phyloP scores from a whole-genome alignment of 192 early-diverging fungal species.

The Coemansia javaensis region DNA sequence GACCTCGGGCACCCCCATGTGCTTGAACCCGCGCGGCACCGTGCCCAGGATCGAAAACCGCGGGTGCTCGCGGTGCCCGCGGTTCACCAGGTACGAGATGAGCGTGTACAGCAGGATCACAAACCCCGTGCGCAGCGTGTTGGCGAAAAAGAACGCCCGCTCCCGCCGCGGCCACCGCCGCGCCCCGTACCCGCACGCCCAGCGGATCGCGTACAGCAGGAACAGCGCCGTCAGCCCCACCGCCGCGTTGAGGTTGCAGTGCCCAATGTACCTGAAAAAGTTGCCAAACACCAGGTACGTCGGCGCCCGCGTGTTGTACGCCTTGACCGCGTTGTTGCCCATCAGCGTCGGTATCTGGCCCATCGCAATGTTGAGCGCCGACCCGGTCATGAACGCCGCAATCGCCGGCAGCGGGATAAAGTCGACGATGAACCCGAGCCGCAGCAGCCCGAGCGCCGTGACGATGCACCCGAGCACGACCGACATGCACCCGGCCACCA shows the following conservation, averaged over 20 bases:
- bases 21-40: slow-evolving; percentile 70
- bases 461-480: slow-evolving; percentile 71
- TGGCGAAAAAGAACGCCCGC: slow-evolving; percentile 58
- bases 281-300: slow-evolving; percentile 75
- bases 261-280: slow-evolving; percentile 52
- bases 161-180: slow-evolving; percentile 49
- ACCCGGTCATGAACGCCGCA: slow-evolving; percentile 83
- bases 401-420: slow-evolving; percentile 81
- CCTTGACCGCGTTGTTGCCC: slow-evolving; percentile 64
- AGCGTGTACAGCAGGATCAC: slow-evolving; percentile 72
- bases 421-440: slow-evolving; percentile 81
- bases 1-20: slow-evolving; percentile 56
- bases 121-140: slow-evolving; percentile 68
- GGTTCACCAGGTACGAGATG: slow-evolving; percentile 65
- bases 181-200: slow-evolving; percentile 21
- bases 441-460: slow-evolving; percentile 67
- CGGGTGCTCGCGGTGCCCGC: slow-evolving; percentile 42
- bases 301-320: slow-evolving; percentile 60
- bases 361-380: slow-evolving; percentile 74
- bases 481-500: slow-evolving; percentile 54
- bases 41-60: slow-evolving; percentile 62
- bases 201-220: slow-evolving; percentile 45
- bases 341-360: slow-evolving; percentile 75
- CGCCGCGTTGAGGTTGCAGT: slow-evolving; percentile 47
- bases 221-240: slow-evolving; percentile 47